Evolutionary conservation across 2,329 filamentous ascomycete species (phyloP).

Genomic region (Pseudomassariella vexata): DNA sequence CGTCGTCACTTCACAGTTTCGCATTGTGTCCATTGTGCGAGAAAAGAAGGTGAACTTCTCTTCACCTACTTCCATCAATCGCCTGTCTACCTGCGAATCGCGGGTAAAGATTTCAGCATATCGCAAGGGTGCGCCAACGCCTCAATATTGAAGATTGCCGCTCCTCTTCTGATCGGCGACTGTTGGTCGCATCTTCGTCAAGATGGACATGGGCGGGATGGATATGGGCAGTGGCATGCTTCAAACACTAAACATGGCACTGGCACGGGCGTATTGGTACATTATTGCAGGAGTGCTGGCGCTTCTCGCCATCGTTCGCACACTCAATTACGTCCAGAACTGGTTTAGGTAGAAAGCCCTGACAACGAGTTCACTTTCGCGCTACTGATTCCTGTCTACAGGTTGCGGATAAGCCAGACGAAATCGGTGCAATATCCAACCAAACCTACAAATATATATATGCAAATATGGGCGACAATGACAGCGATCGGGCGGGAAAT

Average conservation of each 20-base stretch:
- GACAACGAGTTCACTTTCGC: neutral
- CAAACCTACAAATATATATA: conserved; percentile 37
- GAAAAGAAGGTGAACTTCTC: too few relatives aligned
- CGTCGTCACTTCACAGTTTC: too few relatives aligned
- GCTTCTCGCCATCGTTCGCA: conserved; percentile 32
- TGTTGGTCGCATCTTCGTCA: neutral
- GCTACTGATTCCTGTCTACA: conserved; percentile 15
- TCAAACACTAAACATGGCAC: conserved; percentile 38
- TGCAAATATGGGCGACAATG: conserved; percentile 51
- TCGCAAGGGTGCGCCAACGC: too few relatives aligned
- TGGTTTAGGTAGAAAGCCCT: conserved; percentile 31
- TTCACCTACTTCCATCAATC: too few relatives aligned
- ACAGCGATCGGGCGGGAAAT: conserved; percentile 53
- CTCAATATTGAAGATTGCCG: too few relatives aligned
- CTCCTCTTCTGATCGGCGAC: too few relatives aligned
- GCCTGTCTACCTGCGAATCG: too few relatives aligned
- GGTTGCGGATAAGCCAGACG: conserved; percentile 39
- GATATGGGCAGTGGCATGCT: conserved; percentile 28
- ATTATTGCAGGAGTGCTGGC: conserved; percentile 44
- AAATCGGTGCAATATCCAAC: conserved; percentile 44
- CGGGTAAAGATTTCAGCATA: too few relatives aligned
- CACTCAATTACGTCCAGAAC: conserved; percentile 36
- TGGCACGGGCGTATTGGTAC: conserved; percentile 56
- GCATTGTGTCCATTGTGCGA: too few relatives aligned
- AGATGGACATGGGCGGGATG: conserved; percentile 20